A percentile compares a stretch with the other conserved stretches of the same genome.
Evolutionary conservation across 371 early-diverging fungal genomes (phyloP).

Genomic region (Conidiobolus incongruus): DNA sequence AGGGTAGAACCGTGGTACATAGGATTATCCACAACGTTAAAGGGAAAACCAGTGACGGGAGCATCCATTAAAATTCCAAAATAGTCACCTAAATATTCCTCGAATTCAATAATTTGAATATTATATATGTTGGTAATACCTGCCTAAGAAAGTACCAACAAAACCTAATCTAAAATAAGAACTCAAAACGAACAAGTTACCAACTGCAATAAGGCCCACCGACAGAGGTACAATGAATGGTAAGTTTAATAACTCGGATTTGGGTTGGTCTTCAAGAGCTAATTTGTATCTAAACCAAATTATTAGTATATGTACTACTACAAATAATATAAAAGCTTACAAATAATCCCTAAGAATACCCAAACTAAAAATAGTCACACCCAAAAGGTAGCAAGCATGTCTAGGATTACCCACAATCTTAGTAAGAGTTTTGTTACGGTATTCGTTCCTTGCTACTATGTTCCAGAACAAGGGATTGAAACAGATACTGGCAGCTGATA

Average conservation of each 20-base stretch:
- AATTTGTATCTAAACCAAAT: constrained; percentile 22
- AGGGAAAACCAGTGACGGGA: constrained; percentile 75
- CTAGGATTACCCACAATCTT: constrained; percentile 37
- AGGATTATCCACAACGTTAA: constrained; percentile 74
- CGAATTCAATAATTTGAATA: background rate
- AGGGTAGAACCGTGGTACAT: constrained; percentile 88
- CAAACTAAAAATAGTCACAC: constrained; percentile 51
- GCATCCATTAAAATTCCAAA: constrained; percentile 80
- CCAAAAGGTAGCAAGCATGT: constrained; percentile 57
- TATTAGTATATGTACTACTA: background rate
- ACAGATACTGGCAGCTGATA: constrained; percentile 33
- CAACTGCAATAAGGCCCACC: constrained; percentile 24
- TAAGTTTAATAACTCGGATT: constrained; percentile 19
- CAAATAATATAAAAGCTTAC: constrained; percentile 16
- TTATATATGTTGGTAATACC: background rate
- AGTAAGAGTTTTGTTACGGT: constrained; percentile 42
- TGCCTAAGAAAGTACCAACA: constrained; percentile 76
- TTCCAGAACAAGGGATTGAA: constrained; percentile 88
- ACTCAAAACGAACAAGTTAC: constrained; percentile 55
- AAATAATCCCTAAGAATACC: constrained; percentile 63
- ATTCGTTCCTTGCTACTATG: constrained; percentile 65
- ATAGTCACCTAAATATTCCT: constrained; percentile 86
- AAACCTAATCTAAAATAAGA: constrained; percentile 74
- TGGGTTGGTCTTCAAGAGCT: constrained; percentile 46
- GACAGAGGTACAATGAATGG: constrained; percentile 20